These are phyloP conservation scores for Maudiozyma pseudohumilis DNA, from an alignment of 805 yeast genomes.

Conservation along the genomic window DNA sequence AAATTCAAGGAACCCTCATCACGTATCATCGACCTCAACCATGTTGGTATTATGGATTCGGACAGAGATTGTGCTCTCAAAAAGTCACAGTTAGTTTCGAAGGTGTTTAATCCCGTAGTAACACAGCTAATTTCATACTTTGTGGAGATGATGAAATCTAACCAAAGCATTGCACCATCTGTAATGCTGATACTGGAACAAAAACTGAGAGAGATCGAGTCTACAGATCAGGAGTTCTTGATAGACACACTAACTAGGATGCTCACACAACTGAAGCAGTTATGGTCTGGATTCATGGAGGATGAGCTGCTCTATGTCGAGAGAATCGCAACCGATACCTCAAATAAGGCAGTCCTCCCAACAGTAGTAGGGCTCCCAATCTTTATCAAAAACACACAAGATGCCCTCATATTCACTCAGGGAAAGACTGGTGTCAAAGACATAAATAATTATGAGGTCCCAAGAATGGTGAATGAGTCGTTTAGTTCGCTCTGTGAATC, in stretches of 20 bases:
- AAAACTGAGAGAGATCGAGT: slow-evolving; percentile 28
- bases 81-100: slow-evolving; percentile 36
- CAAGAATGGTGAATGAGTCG: slow-evolving; percentile 2
- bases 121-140: slow-evolving; percentile 23
- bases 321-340: slow-evolving; percentile 23
- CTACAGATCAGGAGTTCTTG: slow-evolving; percentile 57
- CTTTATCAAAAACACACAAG: slow-evolving; percentile 31
- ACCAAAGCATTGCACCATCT: slow-evolving; percentile 35
- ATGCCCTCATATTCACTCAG: slow-evolving; percentile 26
- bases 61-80: slow-evolving; percentile 41
- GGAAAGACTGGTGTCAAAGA: slow-evolving; percentile 1
- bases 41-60: slow-evolving; percentile 33
- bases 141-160: slow-evolving; percentile 29
- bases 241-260: slow-evolving; percentile 41
- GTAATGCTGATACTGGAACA: slow-evolving; percentile 35
- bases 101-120: slow-evolving; percentile 34
- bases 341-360: slow-evolving; percentile 34
- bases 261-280: slow-evolving; percentile 38
- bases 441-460: slow-evolving; percentile 3
- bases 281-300: slow-evolving; percentile 53
- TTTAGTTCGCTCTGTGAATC: slow-evolving; percentile 3
- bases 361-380: slow-evolving; percentile 40
- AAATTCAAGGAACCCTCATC: slow-evolving; percentile 17
- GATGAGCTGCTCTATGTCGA: slow-evolving; percentile 41
- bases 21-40: slow-evolving; percentile 23